These are phyloP conservation scores for Russula dissimulans DNA, from an alignment of 768 basidiomycete genomes.

Conservation along the genomic window DNA sequence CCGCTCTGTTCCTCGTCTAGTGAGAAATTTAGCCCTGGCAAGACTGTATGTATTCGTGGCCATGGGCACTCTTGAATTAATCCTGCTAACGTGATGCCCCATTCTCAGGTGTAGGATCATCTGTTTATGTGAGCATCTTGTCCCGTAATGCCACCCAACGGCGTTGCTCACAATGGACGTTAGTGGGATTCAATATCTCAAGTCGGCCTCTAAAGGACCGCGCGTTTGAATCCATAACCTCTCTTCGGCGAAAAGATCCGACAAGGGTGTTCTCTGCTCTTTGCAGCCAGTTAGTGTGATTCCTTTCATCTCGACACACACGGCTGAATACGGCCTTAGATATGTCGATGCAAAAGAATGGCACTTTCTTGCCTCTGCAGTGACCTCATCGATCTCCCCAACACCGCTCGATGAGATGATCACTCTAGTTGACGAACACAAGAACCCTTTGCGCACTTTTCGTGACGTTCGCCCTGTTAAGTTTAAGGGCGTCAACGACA, in stretches of 20 bases:
- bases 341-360: slow-evolving; percentile 7
- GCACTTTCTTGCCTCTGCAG: background rate
- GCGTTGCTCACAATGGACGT: background rate
- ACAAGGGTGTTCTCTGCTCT: background rate
- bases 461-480: background rate
- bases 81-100: background rate
- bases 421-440: background rate
- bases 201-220: background rate
- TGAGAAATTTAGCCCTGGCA: slow-evolving; percentile 1
- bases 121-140: slow-evolving; percentile 4
- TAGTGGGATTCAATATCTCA: slow-evolving; percentile 3
- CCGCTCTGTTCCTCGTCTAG: background rate
- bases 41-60: slow-evolving; percentile 4
- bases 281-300: background rate
- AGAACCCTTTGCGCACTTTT: background rate
- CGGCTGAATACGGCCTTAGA: background rate
- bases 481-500: slow-evolving; percentile 4
- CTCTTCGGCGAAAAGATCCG: slow-evolving; percentile 2
- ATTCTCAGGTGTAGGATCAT: slow-evolving; percentile 1
- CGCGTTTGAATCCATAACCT: background rate
- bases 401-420: slow-evolving; percentile 14
- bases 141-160: background rate
- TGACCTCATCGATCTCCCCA: slow-evolving; percentile 4
- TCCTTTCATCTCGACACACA: background rate
- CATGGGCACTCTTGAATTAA: background rate